Percentiles rank a stretch among this genome's conserved stretches.
Evolutionary conservation across 208 protist species (phyloP).

Genomic region (Trypanosoma congolense): DNA sequence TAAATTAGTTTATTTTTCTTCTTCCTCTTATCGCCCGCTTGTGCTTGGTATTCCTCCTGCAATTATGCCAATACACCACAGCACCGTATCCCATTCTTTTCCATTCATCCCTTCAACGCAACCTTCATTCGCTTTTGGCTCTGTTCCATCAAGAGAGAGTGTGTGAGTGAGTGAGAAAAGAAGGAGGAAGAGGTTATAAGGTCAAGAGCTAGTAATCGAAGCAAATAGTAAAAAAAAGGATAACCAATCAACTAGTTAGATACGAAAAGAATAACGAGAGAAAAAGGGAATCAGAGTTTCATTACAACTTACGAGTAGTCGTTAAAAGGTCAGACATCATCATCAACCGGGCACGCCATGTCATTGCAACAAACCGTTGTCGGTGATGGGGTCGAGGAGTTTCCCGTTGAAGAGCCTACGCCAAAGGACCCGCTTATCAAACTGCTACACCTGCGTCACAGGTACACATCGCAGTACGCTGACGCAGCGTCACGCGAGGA

Average conservation of each 20-base stretch:
- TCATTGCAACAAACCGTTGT: not conserved
- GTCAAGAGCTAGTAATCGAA: no score
- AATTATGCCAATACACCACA: no score
- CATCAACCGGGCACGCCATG: not conserved
- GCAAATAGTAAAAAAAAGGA: conserved; percentile 6
- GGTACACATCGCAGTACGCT: conserved; percentile 71
- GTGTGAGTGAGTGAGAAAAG: no score
- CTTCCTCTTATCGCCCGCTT: no score
- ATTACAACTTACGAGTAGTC: conserved; percentile 1
- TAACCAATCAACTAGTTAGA: conserved; percentile 15
- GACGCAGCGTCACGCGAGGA: conserved; percentile 64
- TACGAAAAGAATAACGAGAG: conserved; percentile 2
- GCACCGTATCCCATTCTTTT: no score
- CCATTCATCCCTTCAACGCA: no score
- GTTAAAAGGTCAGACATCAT: not conserved
- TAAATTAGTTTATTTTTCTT: no score
- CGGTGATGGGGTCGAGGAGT: conserved; percentile 30
- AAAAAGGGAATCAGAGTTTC: not conserved
- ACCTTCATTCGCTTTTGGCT: no score
- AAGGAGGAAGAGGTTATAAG: no score
- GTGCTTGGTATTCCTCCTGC: no score
- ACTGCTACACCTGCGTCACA: conserved; percentile 78
- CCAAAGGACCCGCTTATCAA: conserved; percentile 78
- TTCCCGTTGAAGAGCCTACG: conserved; percentile 34
- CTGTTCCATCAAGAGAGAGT: no score